These are phyloP conservation scores for Aspergillus quadricinctus DNA, from an alignment of 2,329 filamentous ascomycete species.

Conservation along the genomic window DNA sequence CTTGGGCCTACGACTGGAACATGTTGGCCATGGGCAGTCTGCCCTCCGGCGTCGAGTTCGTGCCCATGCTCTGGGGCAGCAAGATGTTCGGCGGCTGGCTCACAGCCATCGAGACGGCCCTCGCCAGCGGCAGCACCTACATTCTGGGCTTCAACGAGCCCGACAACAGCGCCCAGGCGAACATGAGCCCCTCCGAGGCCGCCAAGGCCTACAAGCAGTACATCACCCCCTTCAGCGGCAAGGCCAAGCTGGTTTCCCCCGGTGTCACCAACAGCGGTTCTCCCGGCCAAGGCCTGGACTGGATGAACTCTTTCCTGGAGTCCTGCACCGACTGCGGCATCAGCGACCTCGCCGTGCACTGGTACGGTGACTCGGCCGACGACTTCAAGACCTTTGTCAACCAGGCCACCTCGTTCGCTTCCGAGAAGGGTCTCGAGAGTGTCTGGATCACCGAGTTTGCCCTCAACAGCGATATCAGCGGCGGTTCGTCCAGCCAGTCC, in stretches of 20 bases:
- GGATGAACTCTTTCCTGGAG: constrained; percentile 39
- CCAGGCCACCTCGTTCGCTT: constrained; percentile 32
- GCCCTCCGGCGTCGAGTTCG: constrained; percentile 36
- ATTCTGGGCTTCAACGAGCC: constrained; percentile 47
- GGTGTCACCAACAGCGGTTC: constrained; percentile 37
- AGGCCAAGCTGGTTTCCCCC: constrained; percentile 41
- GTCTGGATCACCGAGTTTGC: constrained; percentile 47
- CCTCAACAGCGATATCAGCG: constrained; percentile 25
- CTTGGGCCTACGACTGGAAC: constrained; percentile 48
- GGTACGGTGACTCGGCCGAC: constrained; percentile 35
- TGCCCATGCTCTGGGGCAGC: constrained; percentile 44
- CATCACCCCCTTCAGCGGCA: constrained; percentile 34
- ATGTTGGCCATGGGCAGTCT: constrained; percentile 24
- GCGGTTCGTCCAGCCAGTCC: constrained; percentile 19
- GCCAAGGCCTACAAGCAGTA: constrained; percentile 33
- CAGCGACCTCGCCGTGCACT: constrained; percentile 43
- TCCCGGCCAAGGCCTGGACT: constrained; percentile 33
- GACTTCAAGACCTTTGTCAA: constrained; percentile 38
- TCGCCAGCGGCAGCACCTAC: constrained; percentile 33
- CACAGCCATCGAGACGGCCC: constrained; percentile 28
- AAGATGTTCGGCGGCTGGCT: constrained; percentile 35
- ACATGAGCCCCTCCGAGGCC: constrained; percentile 35
- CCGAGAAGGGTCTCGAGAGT: constrained; percentile 30
- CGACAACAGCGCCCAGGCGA: constrained; percentile 36
- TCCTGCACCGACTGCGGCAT: constrained; percentile 37